phyloP scores from a whole-genome alignment of 352 stramenopile species.

The Blastocystis sp. region DNA sequence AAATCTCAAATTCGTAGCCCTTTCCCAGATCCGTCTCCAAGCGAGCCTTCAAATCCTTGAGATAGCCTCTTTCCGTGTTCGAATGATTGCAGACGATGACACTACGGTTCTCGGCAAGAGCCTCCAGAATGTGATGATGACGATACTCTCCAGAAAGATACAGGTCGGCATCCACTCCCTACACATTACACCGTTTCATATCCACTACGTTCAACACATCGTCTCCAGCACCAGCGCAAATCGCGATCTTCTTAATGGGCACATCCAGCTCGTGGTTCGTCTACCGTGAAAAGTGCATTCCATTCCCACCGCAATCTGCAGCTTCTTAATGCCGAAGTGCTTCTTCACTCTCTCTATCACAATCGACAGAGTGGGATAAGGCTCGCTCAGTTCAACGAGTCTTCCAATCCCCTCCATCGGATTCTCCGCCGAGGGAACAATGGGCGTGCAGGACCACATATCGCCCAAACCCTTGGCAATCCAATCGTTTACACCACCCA shows the following conservation, averaged over 20 bases:
- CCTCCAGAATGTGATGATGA: slow-evolving; percentile 70
- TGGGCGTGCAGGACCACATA: slow-evolving; percentile 29
- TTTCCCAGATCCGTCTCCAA: slow-evolving; percentile 52
- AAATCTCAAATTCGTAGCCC: slow-evolving; percentile 32
- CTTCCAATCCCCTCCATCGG: slow-evolving; percentile 1
- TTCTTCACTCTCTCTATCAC: slow-evolving; percentile 68
- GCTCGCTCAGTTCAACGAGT: slow-evolving; percentile 4
- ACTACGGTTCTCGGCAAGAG: not conserved
- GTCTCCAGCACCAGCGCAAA: slow-evolving; percentile 69
- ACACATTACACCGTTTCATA: not conserved
- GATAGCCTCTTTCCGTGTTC: slow-evolving; percentile 71
- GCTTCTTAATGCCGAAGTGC: slow-evolving; percentile 39
- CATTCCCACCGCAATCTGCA: slow-evolving; percentile 64
- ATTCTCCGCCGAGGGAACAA: slow-evolving; percentile 10
- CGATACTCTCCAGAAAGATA: slow-evolving; percentile 70
- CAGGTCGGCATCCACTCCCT: slow-evolving; percentile 67
- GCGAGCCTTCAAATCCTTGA: slow-evolving; percentile 30
- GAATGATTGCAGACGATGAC: slow-evolving; percentile 72
- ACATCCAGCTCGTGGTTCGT: not conserved
- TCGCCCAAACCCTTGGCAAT: slow-evolving; percentile 27
- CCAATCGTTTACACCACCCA: slow-evolving; percentile 69
- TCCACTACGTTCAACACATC: slow-evolving; percentile 36
- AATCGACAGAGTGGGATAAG: slow-evolving; percentile 4
- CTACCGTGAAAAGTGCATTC: not conserved
- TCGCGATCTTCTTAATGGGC: slow-evolving; percentile 39